phyloP scores from a whole-genome alignment of 2,329 filamentous ascomycete genomes.

The Trichoderma pleuroti region DNA sequence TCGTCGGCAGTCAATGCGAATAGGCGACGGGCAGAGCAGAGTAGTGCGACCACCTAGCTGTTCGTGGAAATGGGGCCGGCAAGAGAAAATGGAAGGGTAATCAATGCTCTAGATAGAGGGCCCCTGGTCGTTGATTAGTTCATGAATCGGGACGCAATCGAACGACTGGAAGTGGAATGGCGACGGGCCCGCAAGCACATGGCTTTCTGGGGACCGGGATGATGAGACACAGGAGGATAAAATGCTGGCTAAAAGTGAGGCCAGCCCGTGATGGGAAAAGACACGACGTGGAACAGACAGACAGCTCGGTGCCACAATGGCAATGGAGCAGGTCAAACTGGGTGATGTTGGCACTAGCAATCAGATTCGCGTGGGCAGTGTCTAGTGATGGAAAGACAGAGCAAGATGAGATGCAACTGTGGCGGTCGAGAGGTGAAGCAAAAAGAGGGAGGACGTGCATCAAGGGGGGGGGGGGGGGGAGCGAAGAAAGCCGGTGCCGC shows the following conservation, averaged over 20 bases:
- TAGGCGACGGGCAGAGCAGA: background rate
- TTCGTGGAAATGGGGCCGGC: slow-evolving; percentile 13
- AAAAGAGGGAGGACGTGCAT: background rate
- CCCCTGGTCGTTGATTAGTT: slow-evolving; percentile 18
- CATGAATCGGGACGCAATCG: slow-evolving; percentile 11
- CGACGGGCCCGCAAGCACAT: slow-evolving; percentile 18
- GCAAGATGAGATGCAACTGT: background rate
- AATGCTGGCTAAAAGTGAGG: background rate
- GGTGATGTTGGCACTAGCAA: background rate
- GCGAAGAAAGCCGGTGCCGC: background rate
- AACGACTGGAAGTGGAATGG: slow-evolving; percentile 10
- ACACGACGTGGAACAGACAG: background rate
- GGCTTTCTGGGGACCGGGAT: slow-evolving; percentile 12
- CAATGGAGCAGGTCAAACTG: background rate
- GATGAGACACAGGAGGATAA: slow-evolving; percentile 11
- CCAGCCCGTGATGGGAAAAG: background rate
- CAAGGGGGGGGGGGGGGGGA: background rate
- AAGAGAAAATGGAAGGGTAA: slow-evolving; percentile 6
- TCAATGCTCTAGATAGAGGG: slow-evolving; percentile 2
- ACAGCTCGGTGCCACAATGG: background rate
- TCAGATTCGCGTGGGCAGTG: background rate
- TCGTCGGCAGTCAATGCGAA: slow-evolving; percentile 4
- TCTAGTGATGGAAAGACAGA: background rate
- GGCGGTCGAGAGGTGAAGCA: background rate
- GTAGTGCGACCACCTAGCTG: slow-evolving; percentile 1